phyloP scores from a whole-genome alignment of 495 filamentous ascomycete species.

The Aspergillus carlsbadensis region DNA sequence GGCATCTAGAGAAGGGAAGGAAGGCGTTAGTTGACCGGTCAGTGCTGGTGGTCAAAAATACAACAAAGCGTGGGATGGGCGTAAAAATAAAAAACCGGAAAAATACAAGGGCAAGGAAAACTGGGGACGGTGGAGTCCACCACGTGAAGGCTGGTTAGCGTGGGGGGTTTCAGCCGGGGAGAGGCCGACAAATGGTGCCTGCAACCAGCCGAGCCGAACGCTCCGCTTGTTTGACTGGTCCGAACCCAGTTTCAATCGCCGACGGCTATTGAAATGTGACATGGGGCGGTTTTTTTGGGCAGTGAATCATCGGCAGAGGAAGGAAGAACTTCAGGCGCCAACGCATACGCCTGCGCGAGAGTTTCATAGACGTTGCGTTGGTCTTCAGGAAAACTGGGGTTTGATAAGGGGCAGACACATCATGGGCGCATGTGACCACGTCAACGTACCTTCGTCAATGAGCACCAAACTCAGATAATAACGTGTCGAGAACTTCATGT shows the following conservation, averaged over 20 bases:
- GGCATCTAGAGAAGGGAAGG: conserved; percentile 61
- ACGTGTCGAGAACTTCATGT: conserved; percentile 98
- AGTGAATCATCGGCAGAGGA: conserved; percentile 6
- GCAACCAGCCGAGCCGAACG: conserved; percentile 22
- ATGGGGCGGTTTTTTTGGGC: conserved; percentile 4
- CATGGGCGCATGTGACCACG: conserved; percentile 1
- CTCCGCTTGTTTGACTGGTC: conserved; percentile 17
- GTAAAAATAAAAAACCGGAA: conserved; percentile 12
- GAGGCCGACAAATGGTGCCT: conserved; percentile 5
- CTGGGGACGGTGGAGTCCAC: conserved; percentile 24
- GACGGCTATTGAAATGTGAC: conserved; percentile 33
- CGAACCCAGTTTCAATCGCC: conserved; percentile 32
- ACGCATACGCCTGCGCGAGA: conserved; percentile 8
- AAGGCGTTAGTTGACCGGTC: background rate
- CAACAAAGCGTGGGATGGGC: background rate
- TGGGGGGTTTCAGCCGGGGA: conserved; percentile 34
- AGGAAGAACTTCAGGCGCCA: conserved; percentile 12
- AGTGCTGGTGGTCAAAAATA: background rate
- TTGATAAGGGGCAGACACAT: conserved; percentile 5
- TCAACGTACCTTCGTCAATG: conserved; percentile 82
- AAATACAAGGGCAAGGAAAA: conserved; percentile 7
- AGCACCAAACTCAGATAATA: conserved; percentile 97
- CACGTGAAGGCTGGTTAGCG: conserved; percentile 34
- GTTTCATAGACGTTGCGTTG: background rate
- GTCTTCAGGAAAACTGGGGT: background rate